These are phyloP conservation scores for Xylona heveae DNA, from an alignment of 495 filamentous ascomycete species.

Conservation along the genomic window DNA sequence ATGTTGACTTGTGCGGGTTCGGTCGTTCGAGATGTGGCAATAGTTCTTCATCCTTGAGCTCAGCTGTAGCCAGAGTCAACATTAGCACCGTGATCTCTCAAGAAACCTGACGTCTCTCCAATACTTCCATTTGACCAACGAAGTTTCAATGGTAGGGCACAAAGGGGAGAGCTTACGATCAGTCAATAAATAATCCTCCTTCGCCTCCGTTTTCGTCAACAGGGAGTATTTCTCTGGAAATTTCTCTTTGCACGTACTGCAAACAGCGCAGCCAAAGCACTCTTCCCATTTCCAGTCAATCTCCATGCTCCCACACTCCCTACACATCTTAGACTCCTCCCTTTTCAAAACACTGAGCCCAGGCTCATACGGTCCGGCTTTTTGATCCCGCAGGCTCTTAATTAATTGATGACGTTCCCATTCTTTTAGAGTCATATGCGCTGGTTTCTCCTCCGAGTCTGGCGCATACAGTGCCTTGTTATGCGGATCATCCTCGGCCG, in stretches of 20 bases:
- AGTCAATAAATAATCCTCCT: constrained; percentile 86
- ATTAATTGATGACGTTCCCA: constrained; percentile 73
- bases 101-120: too few species aligned
- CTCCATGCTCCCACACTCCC: constrained; percentile 64
- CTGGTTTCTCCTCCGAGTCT: constrained; percentile 46
- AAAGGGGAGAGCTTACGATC: constrained; percentile 39
- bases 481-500: constrained; percentile 68
- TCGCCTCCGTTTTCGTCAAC: constrained; percentile 88
- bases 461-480: constrained; percentile 50
- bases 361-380: constrained; percentile 70
- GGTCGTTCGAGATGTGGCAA: constrained; percentile 73
- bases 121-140: too few species aligned
- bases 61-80: constrained; percentile 31
- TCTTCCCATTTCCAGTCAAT: constrained; percentile 94
- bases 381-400: constrained; percentile 42
- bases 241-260: constrained; percentile 65
- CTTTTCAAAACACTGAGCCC: constrained; percentile 49
- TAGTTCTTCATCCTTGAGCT: constrained; percentile 65
- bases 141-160: not conserved
- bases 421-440: constrained; percentile 76
- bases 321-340: constrained; percentile 47
- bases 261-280: constrained; percentile 47
- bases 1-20: constrained; percentile 87
- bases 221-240: constrained; percentile 79
- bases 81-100: constrained; percentile 4